Base-by-base conservation (phyloP, 805 yeast species). In the Crinitomyces ghanaensis region DNA sequence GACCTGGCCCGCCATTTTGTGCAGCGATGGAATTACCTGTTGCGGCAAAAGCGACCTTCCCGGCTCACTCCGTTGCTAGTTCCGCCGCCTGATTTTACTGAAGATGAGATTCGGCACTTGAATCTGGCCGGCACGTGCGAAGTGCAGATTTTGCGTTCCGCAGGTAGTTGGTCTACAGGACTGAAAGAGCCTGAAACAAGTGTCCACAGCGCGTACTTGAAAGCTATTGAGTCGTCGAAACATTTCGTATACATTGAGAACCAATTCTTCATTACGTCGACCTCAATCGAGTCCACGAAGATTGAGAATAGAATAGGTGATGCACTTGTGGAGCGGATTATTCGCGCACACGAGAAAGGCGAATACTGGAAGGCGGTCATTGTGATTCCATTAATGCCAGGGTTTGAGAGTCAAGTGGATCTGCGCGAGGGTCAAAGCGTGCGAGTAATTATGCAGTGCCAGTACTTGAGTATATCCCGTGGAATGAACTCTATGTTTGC, bases 381-480 rank as follows among this genome's bases (percentile, higher is more conserved):
- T 40, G 68, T 91, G 7, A 84, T 91, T 41, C 99, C 99, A 2
- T 64, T 91, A 44, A 84, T 91, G 91, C 99, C 99, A 1, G 99
- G 98, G 0, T 91, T 93, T 54, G 51, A 45, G 28, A 76, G 94
- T 18, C 81, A 84, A 43, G 93, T 93, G 14, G 97, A 88, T 51
- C 73, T 80, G 41, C 80, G 91, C 11, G 95, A 85, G 44, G 98
- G 95, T 2, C 80, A 95, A 0, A 72, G 94, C n/a, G 85, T 91
- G 4, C 73, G 99, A 49, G 77, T 91, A 17, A 93, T 91, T 44
- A 86, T 88, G 91, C 88, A 85, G 57, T 85, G 96, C 51, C 97
- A 91, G 58, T 91, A 74, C 55, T 76, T 83, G 74, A 78, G 95
- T 2, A 91, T 91, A 13, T 81, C 93, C 1, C 72, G 94, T 50